These are phyloP conservation scores for Cytospora leucostoma DNA, from an alignment of 2,329 filamentous ascomycete species.

Conservation along the genomic window DNA sequence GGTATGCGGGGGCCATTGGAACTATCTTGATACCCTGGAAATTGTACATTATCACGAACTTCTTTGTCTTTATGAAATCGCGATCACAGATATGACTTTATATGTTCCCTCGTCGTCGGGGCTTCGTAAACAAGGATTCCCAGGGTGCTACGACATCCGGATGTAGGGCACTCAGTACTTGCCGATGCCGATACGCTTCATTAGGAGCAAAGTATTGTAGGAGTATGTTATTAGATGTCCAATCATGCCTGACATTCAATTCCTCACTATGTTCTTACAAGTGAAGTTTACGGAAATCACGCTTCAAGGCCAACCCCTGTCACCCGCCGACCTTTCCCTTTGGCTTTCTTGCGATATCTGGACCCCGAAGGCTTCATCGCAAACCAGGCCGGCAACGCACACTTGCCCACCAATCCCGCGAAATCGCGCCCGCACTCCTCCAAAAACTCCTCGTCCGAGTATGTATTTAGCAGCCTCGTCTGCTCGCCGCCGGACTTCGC, in stretches of 20 bases:
- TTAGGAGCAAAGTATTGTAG: too few relatives aligned
- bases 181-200: too few relatives aligned
- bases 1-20: background rate
- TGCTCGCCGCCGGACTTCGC: constrained; percentile 25
- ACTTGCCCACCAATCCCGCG: constrained; percentile 11
- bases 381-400: constrained; percentile 20
- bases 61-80: too few relatives aligned
- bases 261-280: background rate
- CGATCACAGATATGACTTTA: too few relatives aligned
- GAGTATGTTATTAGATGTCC: too few relatives aligned
- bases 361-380: constrained; percentile 22
- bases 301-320: background rate
- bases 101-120: too few relatives aligned
- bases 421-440: constrained; percentile 17
- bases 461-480: constrained; percentile 23
- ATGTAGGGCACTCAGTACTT: too few relatives aligned
- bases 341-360: constrained; percentile 1
- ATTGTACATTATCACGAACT: too few relatives aligned
- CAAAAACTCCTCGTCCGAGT: constrained; percentile 24
- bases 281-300: background rate
- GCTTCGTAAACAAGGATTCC: too few relatives aligned
- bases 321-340: background rate
- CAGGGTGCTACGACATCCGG: too few relatives aligned
- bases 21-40: background rate
- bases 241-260: too few relatives aligned